A percentile compares a stretch with the other conserved stretches of the same genome.
Conservation (phyloP, 371 early-diverging fungal species). For the Catenaria anguillulae region DNA sequence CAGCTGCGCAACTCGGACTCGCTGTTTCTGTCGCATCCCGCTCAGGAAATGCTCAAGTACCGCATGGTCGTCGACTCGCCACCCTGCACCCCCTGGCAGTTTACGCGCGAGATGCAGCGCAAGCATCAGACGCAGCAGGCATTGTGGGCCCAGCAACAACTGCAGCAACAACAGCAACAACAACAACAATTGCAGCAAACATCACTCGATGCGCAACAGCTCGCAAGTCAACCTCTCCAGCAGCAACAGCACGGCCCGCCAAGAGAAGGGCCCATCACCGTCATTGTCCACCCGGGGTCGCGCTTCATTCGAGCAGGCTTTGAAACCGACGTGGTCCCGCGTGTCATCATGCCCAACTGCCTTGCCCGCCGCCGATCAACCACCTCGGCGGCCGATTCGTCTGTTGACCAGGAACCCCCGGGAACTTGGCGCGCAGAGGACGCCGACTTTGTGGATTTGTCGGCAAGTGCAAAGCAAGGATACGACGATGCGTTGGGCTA, state of each 20-base stretch:
- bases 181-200: too few species aligned
- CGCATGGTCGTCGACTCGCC: not conserved
- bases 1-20: not conserved
- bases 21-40: not conserved
- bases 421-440: slow-evolving; percentile 16
- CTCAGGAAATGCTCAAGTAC: not conserved
- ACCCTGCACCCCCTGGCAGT: too few species aligned
- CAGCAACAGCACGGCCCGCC: too few species aligned
- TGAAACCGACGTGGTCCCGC: slow-evolving; percentile 66
- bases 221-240: too few species aligned
- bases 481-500: too few species aligned
- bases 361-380: slow-evolving; percentile 54
- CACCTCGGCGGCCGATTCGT: not conserved
- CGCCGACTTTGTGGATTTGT: not conserved
- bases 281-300: slow-evolving; percentile 76
- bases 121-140: too few species aligned
- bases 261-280: slow-evolving; percentile 8
- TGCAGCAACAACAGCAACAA: not conserved
- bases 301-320: slow-evolving; percentile 57
- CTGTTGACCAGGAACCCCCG: not conserved
- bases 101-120: too few species aligned
- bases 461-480: too few species aligned
- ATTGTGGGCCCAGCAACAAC: too few species aligned
- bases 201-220: too few species aligned
- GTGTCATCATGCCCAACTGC: slow-evolving; percentile 50